These are phyloP conservation scores for Candida sithepensis DNA, from an alignment of 805 yeast genomes.

Conservation along the genomic window DNA sequence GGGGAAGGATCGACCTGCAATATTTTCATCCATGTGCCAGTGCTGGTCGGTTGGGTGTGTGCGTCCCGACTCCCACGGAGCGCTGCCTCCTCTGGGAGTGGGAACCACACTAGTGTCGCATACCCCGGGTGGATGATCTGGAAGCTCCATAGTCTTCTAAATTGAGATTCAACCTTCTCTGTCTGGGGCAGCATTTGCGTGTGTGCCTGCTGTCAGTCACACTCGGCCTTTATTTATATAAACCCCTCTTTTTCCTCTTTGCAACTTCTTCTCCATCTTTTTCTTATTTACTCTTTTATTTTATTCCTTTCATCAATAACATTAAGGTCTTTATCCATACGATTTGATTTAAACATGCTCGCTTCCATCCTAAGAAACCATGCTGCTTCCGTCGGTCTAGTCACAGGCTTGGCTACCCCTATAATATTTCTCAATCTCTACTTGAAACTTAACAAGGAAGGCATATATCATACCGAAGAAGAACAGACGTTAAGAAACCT, in stretches of 20 bases:
- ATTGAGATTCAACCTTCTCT: no score
- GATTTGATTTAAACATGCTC: background rate
- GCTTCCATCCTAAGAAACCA: conserved; percentile 1
- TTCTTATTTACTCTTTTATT: background rate
- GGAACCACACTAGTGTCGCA: background rate
- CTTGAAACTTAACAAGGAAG: conserved; percentile 3
- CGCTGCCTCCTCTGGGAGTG: no score
- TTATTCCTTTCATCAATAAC: no score
- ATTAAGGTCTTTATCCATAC: no score
- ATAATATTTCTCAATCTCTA: conserved; percentile 8
- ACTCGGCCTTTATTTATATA: background rate
- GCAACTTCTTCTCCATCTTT: background rate
- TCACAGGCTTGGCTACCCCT: conserved; percentile 19
- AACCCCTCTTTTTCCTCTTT: background rate
- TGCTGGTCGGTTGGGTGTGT: no score
- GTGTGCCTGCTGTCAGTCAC: no score
- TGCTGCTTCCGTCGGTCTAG: conserved; percentile 10
- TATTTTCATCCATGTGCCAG: no score
- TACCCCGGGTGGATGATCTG: background rate
- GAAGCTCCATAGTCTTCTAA: no score
- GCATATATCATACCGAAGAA: conserved; percentile 17
- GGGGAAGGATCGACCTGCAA: no score
- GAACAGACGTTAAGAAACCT: conserved; percentile 11
- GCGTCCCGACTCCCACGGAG: background rate
- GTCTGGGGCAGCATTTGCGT: no score